These are phyloP conservation scores for Barnettozyma salicaria DNA, from an alignment of 805 yeast species.

Conservation along the genomic window DNA sequence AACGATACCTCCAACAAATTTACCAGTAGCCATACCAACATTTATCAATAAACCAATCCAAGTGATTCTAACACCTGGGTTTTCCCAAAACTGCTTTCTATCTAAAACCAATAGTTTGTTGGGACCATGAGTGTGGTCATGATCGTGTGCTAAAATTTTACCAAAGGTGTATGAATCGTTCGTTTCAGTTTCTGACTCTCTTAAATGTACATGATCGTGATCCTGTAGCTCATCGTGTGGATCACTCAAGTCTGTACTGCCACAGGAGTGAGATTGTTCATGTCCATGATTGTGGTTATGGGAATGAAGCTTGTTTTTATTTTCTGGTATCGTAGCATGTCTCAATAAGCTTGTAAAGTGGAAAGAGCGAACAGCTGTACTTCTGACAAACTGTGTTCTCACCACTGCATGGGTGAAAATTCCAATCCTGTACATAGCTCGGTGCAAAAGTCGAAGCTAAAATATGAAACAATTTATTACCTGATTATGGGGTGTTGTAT, in stretches of 20 bases:
- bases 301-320: too few relatives aligned
- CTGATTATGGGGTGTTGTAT: too few relatives aligned
- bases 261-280: constrained; percentile 25
- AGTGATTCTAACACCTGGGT: constrained; percentile 90
- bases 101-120: constrained; percentile 31
- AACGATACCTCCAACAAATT: constrained; percentile 81
- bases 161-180: constrained; percentile 37
- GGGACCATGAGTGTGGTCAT: constrained; percentile 31
- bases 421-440: too few relatives aligned
- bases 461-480: too few relatives aligned
- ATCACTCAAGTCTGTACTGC: neutral
- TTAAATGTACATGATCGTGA: constrained; percentile 37
- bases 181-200: constrained; percentile 37
- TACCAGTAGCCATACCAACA: constrained; percentile 78
- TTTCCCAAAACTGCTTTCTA: constrained; percentile 41
- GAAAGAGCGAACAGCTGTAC: constrained; percentile 5
- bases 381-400: neutral
- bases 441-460: too few relatives aligned
- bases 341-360: constrained; percentile 3
- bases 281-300: constrained; percentile 28
- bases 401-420: too few relatives aligned
- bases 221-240: constrained; percentile 17
- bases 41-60: constrained; percentile 86
- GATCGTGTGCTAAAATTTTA: constrained; percentile 28
- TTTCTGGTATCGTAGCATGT: constrained; percentile 7